Evolutionary conservation across 352 stramenopile species (phyloP).

Genomic region (Pythium guiyangense): DNA sequence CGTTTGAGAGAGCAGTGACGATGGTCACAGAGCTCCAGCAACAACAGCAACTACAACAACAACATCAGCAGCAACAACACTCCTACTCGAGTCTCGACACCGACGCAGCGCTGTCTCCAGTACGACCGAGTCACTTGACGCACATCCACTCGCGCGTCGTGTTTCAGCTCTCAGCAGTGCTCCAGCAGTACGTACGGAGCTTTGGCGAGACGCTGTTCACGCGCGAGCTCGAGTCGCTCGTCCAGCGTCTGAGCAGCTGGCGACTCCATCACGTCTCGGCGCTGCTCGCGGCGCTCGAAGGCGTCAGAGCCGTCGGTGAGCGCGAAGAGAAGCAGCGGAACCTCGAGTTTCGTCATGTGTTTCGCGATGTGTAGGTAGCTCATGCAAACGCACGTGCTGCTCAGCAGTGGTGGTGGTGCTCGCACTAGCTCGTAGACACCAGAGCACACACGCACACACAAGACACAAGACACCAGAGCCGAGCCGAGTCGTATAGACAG

Average conservation of each 20-base stretch:
- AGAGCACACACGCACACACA: too few species aligned
- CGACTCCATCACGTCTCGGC: constrained; percentile 25
- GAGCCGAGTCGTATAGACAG: too few species aligned
- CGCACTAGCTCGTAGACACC: too few species aligned
- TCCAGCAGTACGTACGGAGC: constrained; percentile 26
- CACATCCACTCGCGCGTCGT: constrained; percentile 53
- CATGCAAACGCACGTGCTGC: too few species aligned
- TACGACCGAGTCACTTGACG: constrained; percentile 24
- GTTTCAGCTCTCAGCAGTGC: constrained; percentile 32
- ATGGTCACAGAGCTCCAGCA: constrained; percentile 17
- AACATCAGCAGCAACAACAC: not conserved
- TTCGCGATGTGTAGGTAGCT: constrained; percentile 3
- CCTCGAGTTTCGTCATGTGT: constrained; percentile 67
- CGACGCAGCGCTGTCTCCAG: not conserved
- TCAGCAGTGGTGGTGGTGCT: too few species aligned
- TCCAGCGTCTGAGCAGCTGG: constrained; percentile 30
- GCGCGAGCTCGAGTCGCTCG: constrained; percentile 19
- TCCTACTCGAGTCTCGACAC: not conserved
- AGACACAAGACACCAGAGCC: too few species aligned
- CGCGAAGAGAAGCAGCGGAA: constrained; percentile 57
- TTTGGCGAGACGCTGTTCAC: constrained; percentile 44
- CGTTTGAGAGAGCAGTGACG: constrained; percentile 24
- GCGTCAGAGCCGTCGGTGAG: constrained; percentile 19
- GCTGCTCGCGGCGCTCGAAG: constrained; percentile 21
- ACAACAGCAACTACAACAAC: constrained; percentile 22